Base-by-base conservation (phyloP, 305 asterid species). In the Salvia sclarea region DNA sequence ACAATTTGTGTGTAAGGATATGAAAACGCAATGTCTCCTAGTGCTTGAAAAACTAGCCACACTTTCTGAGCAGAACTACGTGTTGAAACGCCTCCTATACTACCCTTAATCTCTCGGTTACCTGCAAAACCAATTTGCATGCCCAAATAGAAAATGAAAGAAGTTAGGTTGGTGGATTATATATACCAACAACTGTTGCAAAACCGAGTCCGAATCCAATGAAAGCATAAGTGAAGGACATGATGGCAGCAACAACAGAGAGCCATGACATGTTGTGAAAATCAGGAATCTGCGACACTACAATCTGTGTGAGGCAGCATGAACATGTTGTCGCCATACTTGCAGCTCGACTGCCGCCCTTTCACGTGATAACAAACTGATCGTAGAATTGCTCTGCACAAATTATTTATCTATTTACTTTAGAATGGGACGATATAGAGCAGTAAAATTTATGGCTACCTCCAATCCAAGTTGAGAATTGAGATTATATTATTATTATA, bases 231-330 rank as follows among this genome's bases (percentile, higher is more conserved):
- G 69, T 50, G 30, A 82, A 82, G 21, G 86, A 82, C 86, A 82
- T 82, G 52, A 79, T 67, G 49, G 86, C 82, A 53, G 83, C 83
- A 41, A 82, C 41, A 37, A 82, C 69, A 41, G 86, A 82, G 4
- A 82, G 82, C 78, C 80, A 79, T 2, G 76, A 76, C 83, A 82
- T 78, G 73, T 75, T 71, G 63, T 76, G 86, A 18, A 82, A 82
- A 44, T 78, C 68, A 0, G 86, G 83, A 76, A 76, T 79, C 53
- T 82, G 86, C 6, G 83, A 81, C 70, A 78, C 48, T 22, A 75
- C 3, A 14, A 81, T 65, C 72, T 81, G 80, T 18, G 44, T 30
- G 0, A 70, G 10, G 5, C 52, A 82, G 17, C 82, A 79, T 82
- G 55, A 50, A 79, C 33, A 35, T 16, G 62, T 50, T 76, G 50